Base-by-base conservation (phyloP, 495 filamentous ascomycete species). In the Podospora didyma region DNA sequence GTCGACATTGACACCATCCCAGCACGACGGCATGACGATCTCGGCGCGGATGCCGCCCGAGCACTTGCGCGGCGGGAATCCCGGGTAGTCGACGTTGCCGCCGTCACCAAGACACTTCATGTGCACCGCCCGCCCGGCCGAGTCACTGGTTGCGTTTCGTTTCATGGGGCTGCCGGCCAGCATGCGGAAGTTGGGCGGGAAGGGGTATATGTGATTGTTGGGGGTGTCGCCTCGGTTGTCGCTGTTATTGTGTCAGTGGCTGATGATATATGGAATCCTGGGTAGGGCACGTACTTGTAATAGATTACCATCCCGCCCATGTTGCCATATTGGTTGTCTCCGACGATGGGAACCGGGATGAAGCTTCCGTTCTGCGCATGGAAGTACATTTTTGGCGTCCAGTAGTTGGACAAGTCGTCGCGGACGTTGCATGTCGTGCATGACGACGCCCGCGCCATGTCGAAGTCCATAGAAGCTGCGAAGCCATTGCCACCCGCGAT, bases 1-100 rank as follows among this genome's bases (percentile, higher is more conserved):
- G 64, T 80, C 79, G 10, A 81, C 66, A 57, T 76, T 79, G 60
- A 74, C 71, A 39, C 79, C 79, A 58, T 82, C 79, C 79, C 79
- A 82, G 64, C 75, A 74, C 56, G 75, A 64, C 26, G 76, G 75
- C 61, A 79, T 77, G 59, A 77, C 75, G 57, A 77, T 73, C 16
- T 73, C 70, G 3, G 73, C 62, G 53, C 77, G 73, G 61, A 79
- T 75, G 37, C 73, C 74, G 37, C 57, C 72, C 19, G 60, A 61
- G 61, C 76, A 79, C 5, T 37, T 37, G 34, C 34, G 34, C 34
- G 2, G 34, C 34, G 34, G 34, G 73, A 70, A 50, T 37, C 60
- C 24, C 20, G 75, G 75, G 69, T 76, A 77, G 57, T 73, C 66
- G 4, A 73, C 64, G 2, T 63, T 41, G 37, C 68, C 60, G 58